phyloP scores from a whole-genome alignment of 2,329 filamentous ascomycete genomes.

The Aureobasidium sp. region DNA sequence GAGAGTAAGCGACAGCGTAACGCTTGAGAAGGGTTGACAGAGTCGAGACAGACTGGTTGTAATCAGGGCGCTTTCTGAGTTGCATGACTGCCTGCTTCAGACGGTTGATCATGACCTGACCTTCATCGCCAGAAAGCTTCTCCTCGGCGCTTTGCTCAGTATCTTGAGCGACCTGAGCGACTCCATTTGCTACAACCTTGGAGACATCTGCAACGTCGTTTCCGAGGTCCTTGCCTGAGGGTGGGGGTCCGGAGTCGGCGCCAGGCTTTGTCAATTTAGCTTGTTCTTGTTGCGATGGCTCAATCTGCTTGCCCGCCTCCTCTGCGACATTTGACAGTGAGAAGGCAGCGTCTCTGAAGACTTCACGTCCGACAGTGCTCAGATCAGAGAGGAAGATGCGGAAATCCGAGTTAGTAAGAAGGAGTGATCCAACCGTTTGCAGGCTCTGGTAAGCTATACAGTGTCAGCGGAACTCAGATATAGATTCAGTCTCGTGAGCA shows the following conservation, averaged over 20 bases:
- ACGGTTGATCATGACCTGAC: conserved; percentile 64
- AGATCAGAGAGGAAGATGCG: conserved; percentile 77
- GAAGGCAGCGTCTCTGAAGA: conserved; percentile 80
- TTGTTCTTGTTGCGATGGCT: conserved; percentile 58
- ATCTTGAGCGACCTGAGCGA: conserved; percentile 45
- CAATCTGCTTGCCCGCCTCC: conserved; percentile 64
- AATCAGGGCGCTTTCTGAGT: conserved; percentile 70
- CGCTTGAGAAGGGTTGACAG: conserved; percentile 68
- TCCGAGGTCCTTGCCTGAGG: conserved; percentile 56
- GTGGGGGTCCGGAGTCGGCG: conserved; percentile 45
- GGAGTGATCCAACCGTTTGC: conserved; percentile 73
- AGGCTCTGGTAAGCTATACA: conserved; percentile 67
- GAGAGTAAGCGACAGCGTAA: conserved; percentile 72
- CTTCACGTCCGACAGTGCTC: conserved; percentile 68
- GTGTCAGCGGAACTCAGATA: conserved; percentile 20
- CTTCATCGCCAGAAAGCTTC: conserved; percentile 66
- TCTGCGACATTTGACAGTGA: conserved; percentile 70
- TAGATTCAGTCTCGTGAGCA: neutral
- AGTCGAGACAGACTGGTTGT: conserved; percentile 77
- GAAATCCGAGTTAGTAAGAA: conserved; percentile 86
- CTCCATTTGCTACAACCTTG: conserved; percentile 40
- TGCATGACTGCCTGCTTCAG: conserved; percentile 70
- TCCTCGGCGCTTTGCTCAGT: conserved; percentile 65
- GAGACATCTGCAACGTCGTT: conserved; percentile 38
- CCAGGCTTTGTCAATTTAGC: conserved; percentile 47